Base-by-base conservation (phyloP, 768 basidiomycete genomes). In the Tulasnella sp. region DNA sequence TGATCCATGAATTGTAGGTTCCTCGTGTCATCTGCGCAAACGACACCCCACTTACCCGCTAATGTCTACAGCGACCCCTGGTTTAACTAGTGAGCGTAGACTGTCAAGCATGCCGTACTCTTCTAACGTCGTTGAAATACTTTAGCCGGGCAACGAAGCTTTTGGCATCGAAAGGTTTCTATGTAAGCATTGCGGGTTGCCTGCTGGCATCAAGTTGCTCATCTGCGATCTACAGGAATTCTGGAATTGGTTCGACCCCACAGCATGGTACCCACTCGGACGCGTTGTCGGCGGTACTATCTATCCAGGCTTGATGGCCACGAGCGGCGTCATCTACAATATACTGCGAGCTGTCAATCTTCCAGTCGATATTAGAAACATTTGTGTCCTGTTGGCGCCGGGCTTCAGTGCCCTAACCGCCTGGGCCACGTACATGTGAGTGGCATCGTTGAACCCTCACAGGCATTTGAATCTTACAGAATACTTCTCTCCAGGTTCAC, bases 211-310 rank as follows among this genome's bases (percentile, higher is more conserved):
- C 69, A 25, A 6, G n/a, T 3, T 22, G 5, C 4, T 75, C 29
- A 29, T 42, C 25, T 14, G 34, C 40, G 6, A 72, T 42, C 17
- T 74, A 19, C 78, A 97, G 95, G 97, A 93, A 90, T 99, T 99
- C 85, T 99, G 97, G 97, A 99, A 99, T 82, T 99, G 97, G 97
- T 99, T 99, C 82, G 97, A 99, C 84, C 96, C 96, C 29, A 97
- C 97, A 3, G 97, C 97, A 79, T 99, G 97, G 97, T 99, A 99
- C 81, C 97, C 97, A 14, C 90, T 99, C 0, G 97, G 97, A 67
- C 94, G 97, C 80, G 96, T 97, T 71, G 97, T 99, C 64, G 97
- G 97, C 72, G 97, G 97, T 71, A 99, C 97, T 17, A 93, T 99
- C 80, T 99, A 98, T 82, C 97, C 97, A 22, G 97, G 97, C 78